phyloP scores from a whole-genome alignment of 148 eudicot species.

The Fagopyrum esculentum region DNA sequence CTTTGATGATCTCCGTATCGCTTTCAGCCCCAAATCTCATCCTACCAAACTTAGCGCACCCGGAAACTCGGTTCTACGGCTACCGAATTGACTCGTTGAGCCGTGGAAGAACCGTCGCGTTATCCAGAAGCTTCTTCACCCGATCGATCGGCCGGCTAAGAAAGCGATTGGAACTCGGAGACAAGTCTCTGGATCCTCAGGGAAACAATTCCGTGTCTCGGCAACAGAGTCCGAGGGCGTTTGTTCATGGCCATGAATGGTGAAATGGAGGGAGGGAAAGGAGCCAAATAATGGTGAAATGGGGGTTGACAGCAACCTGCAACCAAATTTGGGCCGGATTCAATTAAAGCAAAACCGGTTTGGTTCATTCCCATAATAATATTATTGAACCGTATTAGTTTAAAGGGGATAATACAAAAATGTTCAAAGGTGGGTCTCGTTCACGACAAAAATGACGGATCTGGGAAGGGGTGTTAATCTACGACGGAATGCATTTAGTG shows the following conservation, averaged over 20 bases:
- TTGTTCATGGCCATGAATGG: neutral
- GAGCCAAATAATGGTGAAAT: too few species aligned
- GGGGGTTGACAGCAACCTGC: too few species aligned
- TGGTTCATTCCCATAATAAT: too few species aligned
- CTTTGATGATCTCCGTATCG: slow-evolving; percentile 81
- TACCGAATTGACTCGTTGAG: slow-evolving; percentile 39
- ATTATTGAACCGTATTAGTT: too few species aligned
- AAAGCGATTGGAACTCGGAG: slow-evolving; percentile 49
- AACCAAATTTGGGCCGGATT: too few species aligned
- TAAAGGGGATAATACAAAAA: too few species aligned
- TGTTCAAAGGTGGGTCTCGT: too few species aligned
- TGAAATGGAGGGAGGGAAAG: too few species aligned
- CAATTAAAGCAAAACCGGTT: too few species aligned
- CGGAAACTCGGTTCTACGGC: slow-evolving; percentile 53
- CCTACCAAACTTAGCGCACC: slow-evolving; percentile 50
- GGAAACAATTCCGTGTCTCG: slow-evolving; percentile 17
- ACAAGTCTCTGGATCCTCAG: slow-evolving; percentile 34
- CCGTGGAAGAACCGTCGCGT: slow-evolving; percentile 40
- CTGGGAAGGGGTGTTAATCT: too few species aligned
- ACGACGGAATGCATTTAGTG: too few species aligned
- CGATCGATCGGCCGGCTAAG: slow-evolving; percentile 65
- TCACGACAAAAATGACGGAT: too few species aligned
- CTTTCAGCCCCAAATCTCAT: slow-evolving; percentile 67
- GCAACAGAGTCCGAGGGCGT: slow-evolving; percentile 2
- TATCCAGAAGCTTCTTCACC: slow-evolving; percentile 52